Percentiles rank a stretch among this genome's conserved stretches.
These are phyloP conservation scores for Mentha longifolia DNA, from an alignment of 257 asterid species.

Conservation along the genomic window DNA sequence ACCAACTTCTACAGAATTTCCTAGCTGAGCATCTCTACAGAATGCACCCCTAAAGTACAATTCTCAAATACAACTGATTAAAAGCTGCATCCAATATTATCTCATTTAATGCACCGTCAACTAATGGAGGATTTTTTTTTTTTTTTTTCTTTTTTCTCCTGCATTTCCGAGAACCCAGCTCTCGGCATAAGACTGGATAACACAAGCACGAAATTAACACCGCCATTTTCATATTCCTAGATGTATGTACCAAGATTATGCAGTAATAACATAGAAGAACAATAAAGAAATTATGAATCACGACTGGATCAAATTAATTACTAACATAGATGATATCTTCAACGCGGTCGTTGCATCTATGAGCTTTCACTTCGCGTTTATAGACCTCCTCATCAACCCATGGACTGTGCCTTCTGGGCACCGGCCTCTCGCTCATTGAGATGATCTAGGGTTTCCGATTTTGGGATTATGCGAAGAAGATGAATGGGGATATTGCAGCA, in stretches of 20 bases:
- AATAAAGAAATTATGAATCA: conserved; percentile 10
- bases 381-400: conserved; percentile 81
- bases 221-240: conserved; percentile 10
- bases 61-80: conserved; percentile 2
- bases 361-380: conserved; percentile 72
- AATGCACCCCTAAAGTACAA: background rate
- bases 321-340: conserved; percentile 88
- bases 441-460: conserved; percentile 30
- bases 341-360: conserved; percentile 94
- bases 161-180: background rate
- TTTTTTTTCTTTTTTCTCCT: background rate
- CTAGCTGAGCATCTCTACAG: background rate
- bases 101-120: too few species aligned
- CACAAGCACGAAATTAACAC: conserved; percentile 8
- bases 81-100: background rate
- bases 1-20: background rate
- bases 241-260: background rate
- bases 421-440: conserved; percentile 81
- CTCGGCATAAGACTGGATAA: background rate
- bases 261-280: background rate
- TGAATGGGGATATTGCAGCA: background rate
- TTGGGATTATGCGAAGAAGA: conserved; percentile 12
- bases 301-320: background rate
- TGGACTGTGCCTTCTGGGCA: conserved; percentile 96
- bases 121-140: too few species aligned